A percentile compares a stretch with the other conserved stretches of the same genome.
Conservation (phyloP, 208 protist genomes). For the Herpetomonas samuelpessoai region DNA sequence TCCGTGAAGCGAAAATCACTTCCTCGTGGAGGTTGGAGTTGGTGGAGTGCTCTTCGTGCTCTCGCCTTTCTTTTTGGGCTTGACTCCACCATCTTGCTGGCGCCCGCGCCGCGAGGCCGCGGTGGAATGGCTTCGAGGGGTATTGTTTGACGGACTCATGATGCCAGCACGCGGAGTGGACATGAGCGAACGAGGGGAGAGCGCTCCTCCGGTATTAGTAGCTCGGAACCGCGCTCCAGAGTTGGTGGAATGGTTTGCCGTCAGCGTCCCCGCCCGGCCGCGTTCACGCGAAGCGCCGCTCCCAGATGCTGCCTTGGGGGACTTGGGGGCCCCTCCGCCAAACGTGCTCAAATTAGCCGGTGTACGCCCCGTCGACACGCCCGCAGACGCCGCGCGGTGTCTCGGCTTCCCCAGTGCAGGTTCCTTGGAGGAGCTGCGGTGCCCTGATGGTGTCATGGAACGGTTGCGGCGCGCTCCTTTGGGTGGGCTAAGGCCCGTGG, state of each 20-base stretch:
- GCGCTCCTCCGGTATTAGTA: too few relatives aligned
- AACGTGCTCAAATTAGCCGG: constrained; percentile 9
- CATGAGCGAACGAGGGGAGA: not conserved
- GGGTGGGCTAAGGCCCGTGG: not conserved
- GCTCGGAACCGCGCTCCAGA: too few relatives aligned
- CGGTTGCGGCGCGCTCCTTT: constrained; percentile 1
- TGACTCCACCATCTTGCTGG: not conserved
- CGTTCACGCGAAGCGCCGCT: too few relatives aligned
- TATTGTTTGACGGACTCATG: not conserved
- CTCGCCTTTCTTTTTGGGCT: not conserved
- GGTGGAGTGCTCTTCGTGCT: not conserved
- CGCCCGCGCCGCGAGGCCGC: too few relatives aligned
- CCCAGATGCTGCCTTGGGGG: too few relatives aligned
- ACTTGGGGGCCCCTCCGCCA: not conserved
- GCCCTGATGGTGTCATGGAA: not conserved
- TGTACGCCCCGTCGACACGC: constrained; percentile 2
- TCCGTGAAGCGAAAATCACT: too few relatives aligned
- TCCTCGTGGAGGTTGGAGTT: too few relatives aligned
- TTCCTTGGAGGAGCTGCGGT: not conserved
- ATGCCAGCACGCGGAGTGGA: not conserved
- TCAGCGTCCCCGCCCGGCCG: not conserved
- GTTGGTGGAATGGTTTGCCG: not conserved
- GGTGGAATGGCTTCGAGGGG: too few relatives aligned
- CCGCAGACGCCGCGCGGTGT: not conserved
- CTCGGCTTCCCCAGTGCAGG: not conserved